Percentiles rank a stretch among this genome's conserved stretches.
Evolutionary conservation across 1,284 basidiomycete genomes (phyloP).

Genomic region (Omphalotus olearius): DNA sequence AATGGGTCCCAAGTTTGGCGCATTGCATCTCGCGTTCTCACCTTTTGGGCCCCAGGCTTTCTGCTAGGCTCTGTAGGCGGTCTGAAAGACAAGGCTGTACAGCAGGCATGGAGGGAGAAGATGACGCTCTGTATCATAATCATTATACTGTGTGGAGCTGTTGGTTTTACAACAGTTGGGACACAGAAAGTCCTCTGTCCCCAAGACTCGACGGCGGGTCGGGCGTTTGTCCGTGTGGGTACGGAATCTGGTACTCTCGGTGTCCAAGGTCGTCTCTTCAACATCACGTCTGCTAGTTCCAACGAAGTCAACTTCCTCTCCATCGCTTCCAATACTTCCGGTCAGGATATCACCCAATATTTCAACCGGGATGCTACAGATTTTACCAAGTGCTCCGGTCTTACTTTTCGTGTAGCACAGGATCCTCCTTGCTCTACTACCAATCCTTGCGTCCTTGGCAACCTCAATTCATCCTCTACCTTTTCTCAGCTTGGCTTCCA

Average conservation of each 20-base stretch:
- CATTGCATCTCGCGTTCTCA: slow-evolving; percentile 74
- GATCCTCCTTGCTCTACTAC: slow-evolving; percentile 66
- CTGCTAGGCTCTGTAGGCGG: slow-evolving; percentile 75
- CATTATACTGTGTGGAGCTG: slow-evolving; percentile 67
- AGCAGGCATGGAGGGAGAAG: slow-evolving; percentile 98
- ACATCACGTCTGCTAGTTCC: slow-evolving; percentile 60
- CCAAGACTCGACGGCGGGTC: slow-evolving; percentile 50
- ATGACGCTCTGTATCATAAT: slow-evolving; percentile 90
- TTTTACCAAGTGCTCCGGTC: slow-evolving; percentile 60
- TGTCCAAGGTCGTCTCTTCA: slow-evolving; percentile 76
- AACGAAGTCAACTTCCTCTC: slow-evolving; percentile 51
- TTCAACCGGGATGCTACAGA: slow-evolving; percentile 70
- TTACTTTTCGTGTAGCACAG: slow-evolving; percentile 64
- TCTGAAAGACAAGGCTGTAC: slow-evolving; percentile 71
- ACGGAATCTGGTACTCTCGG: slow-evolving; percentile 63
- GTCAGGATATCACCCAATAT: slow-evolving; percentile 85
- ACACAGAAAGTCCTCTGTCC: slow-evolving; percentile 93
- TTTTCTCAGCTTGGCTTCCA: slow-evolving; percentile 56
- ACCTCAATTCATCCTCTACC: slow-evolving; percentile 53
- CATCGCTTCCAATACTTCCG: slow-evolving; percentile 57
- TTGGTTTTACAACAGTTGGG: slow-evolving; percentile 95
- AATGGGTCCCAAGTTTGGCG: slow-evolving; percentile 74
- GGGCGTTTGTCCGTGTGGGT: slow-evolving; percentile 66
- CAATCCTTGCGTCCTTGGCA: slow-evolving; percentile 59
- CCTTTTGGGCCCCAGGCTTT: slow-evolving; percentile 88